Evolutionary conservation across 305 asterid species (phyloP), one percentile per base, ranked within the genome.

Genomic region (Plantago lanceolata): DNA sequence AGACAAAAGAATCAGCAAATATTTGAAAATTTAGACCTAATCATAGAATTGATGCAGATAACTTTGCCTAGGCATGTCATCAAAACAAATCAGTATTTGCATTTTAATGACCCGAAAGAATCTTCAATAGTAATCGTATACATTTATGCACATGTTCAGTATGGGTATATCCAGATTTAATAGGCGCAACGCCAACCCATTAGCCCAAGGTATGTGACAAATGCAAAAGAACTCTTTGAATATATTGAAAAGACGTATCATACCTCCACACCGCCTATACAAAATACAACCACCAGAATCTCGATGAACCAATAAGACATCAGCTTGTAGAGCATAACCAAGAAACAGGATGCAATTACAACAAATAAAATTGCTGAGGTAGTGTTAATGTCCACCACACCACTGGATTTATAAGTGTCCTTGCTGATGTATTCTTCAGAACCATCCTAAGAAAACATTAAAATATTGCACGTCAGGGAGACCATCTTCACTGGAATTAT

Each of bases 221-320:
- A 21, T 19, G 47, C 20, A 16, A 64, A 60, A 11, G 40, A 33
- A 33, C 40, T 33, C 8, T 7, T 33, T 33, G 7, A 5, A 33
- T 33, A 33, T 33, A 33, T 8, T 6, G 49, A 3, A 61, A 7
- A 35, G 5, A 44, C 60, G 44, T 35, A 64, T 67, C 77, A 64
- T 83, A 91, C 99, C 96, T 94, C 97, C 24, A 82, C 75, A 20
- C 97, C 99, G 33, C 97, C 99, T 8, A 94, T 82, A 84, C 88
- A 81, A 49, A 94, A 94, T 18, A 94, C 90, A 67, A 90, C 95
- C 74, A 94, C 99, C 37, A 94, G 85, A 73, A 94, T 79, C 82
- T 86, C 95, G 26, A 94, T 88, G 79, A 94, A 90, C 88, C 81
- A 73, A 72, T 57, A 68, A 6, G 97, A 94, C 99, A 90, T 94